A percentile compares a stretch with the other conserved stretches of the same genome.
These are phyloP conservation scores for Conticribra guillardii DNA, from an alignment of 108 stramenopile species.

Conservation along the genomic window DNA sequence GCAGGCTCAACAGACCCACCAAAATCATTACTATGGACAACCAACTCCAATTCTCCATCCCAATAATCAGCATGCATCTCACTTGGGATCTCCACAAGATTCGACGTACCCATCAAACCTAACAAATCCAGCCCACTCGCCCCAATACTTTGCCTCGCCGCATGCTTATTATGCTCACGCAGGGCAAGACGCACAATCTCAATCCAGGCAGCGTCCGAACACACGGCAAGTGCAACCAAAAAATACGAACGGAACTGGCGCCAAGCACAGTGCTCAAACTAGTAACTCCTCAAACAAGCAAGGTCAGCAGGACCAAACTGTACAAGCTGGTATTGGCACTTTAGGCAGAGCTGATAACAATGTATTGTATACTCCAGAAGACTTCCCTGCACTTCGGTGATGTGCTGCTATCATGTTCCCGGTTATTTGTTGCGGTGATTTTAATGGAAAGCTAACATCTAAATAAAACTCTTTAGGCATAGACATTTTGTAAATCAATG, in stretches of 20 bases:
- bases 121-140: slow-evolving; percentile 5
- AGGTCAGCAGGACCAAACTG: too few relatives aligned
- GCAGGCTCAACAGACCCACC: slow-evolving; percentile 21
- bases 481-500: too few relatives aligned
- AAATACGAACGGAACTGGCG: too few relatives aligned
- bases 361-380: slow-evolving; percentile 25
- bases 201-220: slow-evolving; percentile 10
- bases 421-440: too few relatives aligned
- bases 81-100: slow-evolving; percentile 17
- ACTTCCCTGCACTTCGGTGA: slow-evolving; percentile 39
- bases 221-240: too few relatives aligned
- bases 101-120: slow-evolving; percentile 7
- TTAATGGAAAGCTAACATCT: too few relatives aligned
- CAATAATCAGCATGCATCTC: background rate
- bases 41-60: background rate
- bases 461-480: too few relatives aligned
- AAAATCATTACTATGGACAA: slow-evolving; percentile 24
- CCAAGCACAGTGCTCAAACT: too few relatives aligned
- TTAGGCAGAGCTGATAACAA: background rate
- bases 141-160: slow-evolving; percentile 10
- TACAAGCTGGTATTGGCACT: background rate
- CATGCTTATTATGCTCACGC: slow-evolving; percentile 19
- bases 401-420: too few relatives aligned
- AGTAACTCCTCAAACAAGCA: too few relatives aligned
- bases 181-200: slow-evolving; percentile 11